Base-by-base conservation (phyloP, 371 early-diverging fungal species). In the Apophysomyces variabilis region DNA sequence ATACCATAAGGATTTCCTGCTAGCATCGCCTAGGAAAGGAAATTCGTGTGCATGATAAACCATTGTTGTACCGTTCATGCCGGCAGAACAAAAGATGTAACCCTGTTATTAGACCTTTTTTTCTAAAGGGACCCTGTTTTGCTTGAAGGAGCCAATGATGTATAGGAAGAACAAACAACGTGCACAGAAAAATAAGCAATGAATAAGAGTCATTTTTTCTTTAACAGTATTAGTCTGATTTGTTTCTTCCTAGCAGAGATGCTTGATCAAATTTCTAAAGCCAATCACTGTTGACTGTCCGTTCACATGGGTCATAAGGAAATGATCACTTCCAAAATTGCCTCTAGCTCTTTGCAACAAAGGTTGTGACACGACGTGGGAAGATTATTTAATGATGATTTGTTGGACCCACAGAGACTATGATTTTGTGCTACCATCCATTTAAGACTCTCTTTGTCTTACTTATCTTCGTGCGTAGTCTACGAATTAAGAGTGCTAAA, bases 361-460 rank as follows among this genome's bases (percentile, higher is more conserved):
- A 45, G 12, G n/a, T 50, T 50, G 54, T 50, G 18, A 50, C 54
- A 50, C 54, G 54, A 50, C 54, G 54, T 50, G 54, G 41, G 9
- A 50, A 21, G 21, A 50, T 50, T 26, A 26, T n/a, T 50, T 50
- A 21, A 50, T 21, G 9, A 9, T 50, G 54, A 50, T 50, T 50
- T 50, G 54, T 26, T 26, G 21, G 54, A 21, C 54, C 54, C 32
- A 50, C 4, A 21, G 21, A 50, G 9, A 9, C 21, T 8, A 50
- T 26, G 16, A 5, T n/a, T 11, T 7, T 9, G 54, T 50, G 54
- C 21, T 21, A 50, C 54, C 54, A 21, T 50, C 54, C 54, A 50
- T 50, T 50, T 50, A 50, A 50, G 54, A 50, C 54, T 5, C 54
- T 50, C 21, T 50, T 50, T n/a, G n/a, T 50, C 21, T 50, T 50